Evolutionary conservation across 257 asterid species (phyloP), one percentile per base, ranked within the genome.

Genomic region (Leonotis leonurus): DNA sequence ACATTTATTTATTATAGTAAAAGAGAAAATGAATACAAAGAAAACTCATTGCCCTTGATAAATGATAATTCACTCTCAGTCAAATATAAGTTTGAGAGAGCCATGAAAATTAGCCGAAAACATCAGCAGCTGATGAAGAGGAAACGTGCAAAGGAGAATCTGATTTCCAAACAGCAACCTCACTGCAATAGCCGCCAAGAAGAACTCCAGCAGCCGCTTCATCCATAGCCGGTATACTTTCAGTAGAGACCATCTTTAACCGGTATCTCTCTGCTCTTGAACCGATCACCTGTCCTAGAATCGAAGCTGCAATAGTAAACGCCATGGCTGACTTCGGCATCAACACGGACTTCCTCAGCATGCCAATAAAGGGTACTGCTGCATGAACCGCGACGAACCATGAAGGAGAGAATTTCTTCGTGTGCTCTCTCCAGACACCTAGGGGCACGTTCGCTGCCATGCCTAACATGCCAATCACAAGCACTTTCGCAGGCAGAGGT

Each of bases 291-390:
- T 90, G 98, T 27, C 98, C 98, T 16, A 90, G 71, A 67, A 90
- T 77, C 2, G 98, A 90, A 2, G 95, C 98, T 17, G 86, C 98
- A 27, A 90, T 90, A n/a, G 98, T 90, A 43, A 90, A 82, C 0
- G 96, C 96, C 98, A 90, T 90, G 45, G 96, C 98, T n/a, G 84
- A 49, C 66, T 90, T 90, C 22, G 98, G 98, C 95, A 90, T 90
- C 79, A 90, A 59, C 5, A 90, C 73, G 0, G 91, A 80, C 73
- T 90, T 90, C 82, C 98, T 81, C 18, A 90, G 88, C 82, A 90
- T 84, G 55, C 73, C 98, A 54, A 90, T 90, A 70, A 91, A 91
- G 6, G 98, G 98, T n/a, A 91, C 92, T n/a, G 98, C 95, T 8
- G 98, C 96, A 63, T 90, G 98, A 24, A 90, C 96, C 2, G 98